phyloP scores from a whole-genome alignment of 441 rosid species.

The Adansonia grandidieri region DNA sequence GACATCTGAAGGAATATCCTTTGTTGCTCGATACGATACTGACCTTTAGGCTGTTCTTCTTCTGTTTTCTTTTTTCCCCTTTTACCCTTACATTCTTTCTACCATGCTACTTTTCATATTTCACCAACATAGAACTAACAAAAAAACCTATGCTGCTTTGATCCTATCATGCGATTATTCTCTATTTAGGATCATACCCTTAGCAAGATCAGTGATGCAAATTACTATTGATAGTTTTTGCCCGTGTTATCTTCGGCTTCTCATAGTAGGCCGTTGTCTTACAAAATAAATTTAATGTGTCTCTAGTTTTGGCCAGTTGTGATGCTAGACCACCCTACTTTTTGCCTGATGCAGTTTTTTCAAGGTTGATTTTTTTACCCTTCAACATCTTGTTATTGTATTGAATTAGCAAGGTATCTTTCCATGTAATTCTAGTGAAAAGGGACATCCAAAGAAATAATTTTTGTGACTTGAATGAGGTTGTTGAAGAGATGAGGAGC shows the following conservation, averaged over 20 bases:
- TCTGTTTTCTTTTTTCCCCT: slow-evolving; percentile 7
- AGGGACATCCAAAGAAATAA: not conserved
- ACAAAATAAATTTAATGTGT: not conserved
- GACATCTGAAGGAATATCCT: slow-evolving; percentile 91
- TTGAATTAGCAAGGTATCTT: not conserved
- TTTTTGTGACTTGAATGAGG: not conserved
- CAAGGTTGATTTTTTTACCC: not conserved
- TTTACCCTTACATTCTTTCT: not conserved
- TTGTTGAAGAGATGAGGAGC: not conserved
- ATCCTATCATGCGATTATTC: not conserved
- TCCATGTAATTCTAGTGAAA: not conserved
- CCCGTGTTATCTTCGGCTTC: not conserved
- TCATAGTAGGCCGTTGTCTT: not conserved
- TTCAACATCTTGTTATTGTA: not conserved
- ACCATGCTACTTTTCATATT: not conserved
- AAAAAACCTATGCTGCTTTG: not conserved
- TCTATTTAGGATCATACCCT: not conserved
- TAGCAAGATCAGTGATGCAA: not conserved
- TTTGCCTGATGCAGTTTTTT: not conserved
- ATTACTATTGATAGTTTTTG: not conserved
- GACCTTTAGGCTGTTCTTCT: slow-evolving; percentile 27
- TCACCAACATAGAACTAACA: not conserved
- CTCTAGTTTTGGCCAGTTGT: not conserved
- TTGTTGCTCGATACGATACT: slow-evolving; percentile 39
- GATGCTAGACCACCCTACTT: too few relatives aligned